Percentiles rank a stretch among this genome's conserved stretches.
These are phyloP conservation scores for Pseudogymnoascus sp. DNA, from an alignment of 2,329 filamentous ascomycete species.

Conservation along the genomic window DNA sequence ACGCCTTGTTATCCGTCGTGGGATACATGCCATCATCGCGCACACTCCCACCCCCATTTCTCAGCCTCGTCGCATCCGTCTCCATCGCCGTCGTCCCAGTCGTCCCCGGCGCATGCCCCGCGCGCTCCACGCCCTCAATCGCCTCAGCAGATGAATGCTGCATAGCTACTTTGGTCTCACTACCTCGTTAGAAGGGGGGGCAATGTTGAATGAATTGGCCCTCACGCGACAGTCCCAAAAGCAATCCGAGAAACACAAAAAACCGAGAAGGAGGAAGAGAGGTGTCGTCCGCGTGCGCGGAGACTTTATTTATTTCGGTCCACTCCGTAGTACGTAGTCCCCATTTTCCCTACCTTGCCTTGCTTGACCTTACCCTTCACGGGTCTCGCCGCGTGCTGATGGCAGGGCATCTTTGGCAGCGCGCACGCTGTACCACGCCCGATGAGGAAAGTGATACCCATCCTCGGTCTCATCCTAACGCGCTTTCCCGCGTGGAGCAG, in stretches of 20 bases:
- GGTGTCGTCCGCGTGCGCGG: not conserved
- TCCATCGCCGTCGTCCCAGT: not conserved
- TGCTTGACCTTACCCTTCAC: not conserved
- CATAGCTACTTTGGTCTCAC: not conserved
- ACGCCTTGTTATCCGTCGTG: not conserved
- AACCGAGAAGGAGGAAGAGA: not conserved
- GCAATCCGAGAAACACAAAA: not conserved
- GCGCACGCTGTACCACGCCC: not conserved
- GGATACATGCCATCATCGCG: not conserved
- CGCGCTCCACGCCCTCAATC: not conserved
- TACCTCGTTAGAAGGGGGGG: not conserved
- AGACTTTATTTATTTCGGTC: not conserved
- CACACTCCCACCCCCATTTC: not conserved
- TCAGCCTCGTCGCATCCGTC: not conserved
- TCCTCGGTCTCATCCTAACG: not conserved
- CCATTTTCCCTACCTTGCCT: not conserved
- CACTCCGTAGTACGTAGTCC: not conserved
- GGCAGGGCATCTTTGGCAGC: not conserved
- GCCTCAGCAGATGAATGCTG: not conserved
- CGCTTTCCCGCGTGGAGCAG: conserved; percentile 1
- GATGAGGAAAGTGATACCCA: not conserved
- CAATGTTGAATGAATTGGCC: not conserved
- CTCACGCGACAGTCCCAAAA: not conserved
- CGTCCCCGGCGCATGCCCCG: not conserved
- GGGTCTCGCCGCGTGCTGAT: not conserved